Evolutionary conservation across 2,329 filamentous ascomycete genomes (phyloP).

Genomic region (Exophiala xenobiotica): DNA sequence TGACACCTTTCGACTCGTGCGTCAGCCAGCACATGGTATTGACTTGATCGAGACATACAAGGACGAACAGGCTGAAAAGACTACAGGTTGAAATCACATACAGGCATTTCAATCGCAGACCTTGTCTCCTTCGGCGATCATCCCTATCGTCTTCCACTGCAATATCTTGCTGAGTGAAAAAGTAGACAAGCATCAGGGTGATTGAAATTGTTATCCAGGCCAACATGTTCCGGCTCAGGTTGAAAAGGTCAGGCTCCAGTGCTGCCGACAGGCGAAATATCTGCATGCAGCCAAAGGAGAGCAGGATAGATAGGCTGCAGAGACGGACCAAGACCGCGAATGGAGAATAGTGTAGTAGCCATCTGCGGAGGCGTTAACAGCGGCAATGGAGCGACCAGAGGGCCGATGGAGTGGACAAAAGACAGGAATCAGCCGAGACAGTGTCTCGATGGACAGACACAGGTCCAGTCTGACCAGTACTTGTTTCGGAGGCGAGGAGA

Average conservation of each 20-base stretch:
- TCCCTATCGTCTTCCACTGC: slow-evolving; percentile 26
- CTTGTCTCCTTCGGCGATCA: slow-evolving; percentile 24
- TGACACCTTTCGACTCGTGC: neutral
- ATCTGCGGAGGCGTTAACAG: too few species aligned
- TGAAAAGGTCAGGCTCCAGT: slow-evolving; percentile 24
- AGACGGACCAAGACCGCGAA: slow-evolving; percentile 75
- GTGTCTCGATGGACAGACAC: too few species aligned
- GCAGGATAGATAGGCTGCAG: slow-evolving; percentile 27
- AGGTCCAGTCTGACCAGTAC: too few species aligned
- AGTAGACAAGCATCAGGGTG: slow-evolving; percentile 27
- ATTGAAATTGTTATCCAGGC: slow-evolving; percentile 28
- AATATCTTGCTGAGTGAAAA: slow-evolving; percentile 30
- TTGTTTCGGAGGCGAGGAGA: too few species aligned
- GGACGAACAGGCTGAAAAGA: slow-evolving; percentile 16
- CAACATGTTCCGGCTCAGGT: slow-evolving; percentile 26
- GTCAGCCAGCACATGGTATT: neutral
- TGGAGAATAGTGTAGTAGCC: slow-evolving; percentile 82
- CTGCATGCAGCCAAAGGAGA: slow-evolving; percentile 28
- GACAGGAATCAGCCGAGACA: too few species aligned
- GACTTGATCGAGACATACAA: slow-evolving; percentile 2
- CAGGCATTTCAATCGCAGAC: slow-evolving; percentile 29
- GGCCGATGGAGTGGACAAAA: too few species aligned
- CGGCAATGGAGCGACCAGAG: too few species aligned
- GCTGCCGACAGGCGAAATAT: slow-evolving; percentile 26
- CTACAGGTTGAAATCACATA: slow-evolving; percentile 28